Conservation (phyloP, 1,139 yeast species). For the Diutina siamensis region DNA sequence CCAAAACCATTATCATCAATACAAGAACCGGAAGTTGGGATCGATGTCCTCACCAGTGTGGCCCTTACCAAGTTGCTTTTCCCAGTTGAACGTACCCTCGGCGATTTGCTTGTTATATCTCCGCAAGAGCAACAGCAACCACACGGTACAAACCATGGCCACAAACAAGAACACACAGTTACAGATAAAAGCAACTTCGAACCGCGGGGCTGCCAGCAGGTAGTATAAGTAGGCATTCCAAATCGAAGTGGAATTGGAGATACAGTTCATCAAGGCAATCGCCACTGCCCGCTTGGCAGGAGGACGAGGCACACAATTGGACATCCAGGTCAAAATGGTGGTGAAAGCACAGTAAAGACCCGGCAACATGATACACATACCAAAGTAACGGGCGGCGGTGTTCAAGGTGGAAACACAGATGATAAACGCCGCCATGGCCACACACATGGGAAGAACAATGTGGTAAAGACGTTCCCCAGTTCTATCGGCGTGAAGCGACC, state of each 20-base stretch:
- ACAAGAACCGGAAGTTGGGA: slow-evolving; percentile 33
- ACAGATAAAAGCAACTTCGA: slow-evolving; percentile 34
- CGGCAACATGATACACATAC: slow-evolving; percentile 54
- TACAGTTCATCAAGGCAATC: slow-evolving; percentile 38
- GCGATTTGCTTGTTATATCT: slow-evolving; percentile 31
- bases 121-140: slow-evolving; percentile 26
- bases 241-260: slow-evolving; percentile 41
- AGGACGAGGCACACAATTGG: slow-evolving; percentile 32
- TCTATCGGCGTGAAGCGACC: slow-evolving; percentile 49
- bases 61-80: slow-evolving; percentile 36
- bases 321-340: slow-evolving; percentile 44
- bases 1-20: slow-evolving; percentile 6
- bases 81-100: slow-evolving; percentile 41
- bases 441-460: slow-evolving; percentile 30
- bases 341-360: slow-evolving; percentile 46
- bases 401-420: slow-evolving; percentile 44
- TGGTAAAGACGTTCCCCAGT: slow-evolving; percentile 48
- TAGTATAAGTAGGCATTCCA: slow-evolving; percentile 45
- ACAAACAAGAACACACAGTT: slow-evolving; percentile 35
- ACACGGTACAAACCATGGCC: slow-evolving; percentile 27
- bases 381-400: slow-evolving; percentile 48
- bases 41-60: slow-evolving; percentile 32
- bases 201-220: slow-evolving; percentile 28
- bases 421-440: slow-evolving; percentile 38
- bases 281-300: slow-evolving; percentile 45